Percentiles rank a stretch among this genome's conserved stretches.
These are phyloP conservation scores for Phytophthora gonapodyides DNA, from an alignment of 352 stramenopile genomes.

Conservation along the genomic window DNA sequence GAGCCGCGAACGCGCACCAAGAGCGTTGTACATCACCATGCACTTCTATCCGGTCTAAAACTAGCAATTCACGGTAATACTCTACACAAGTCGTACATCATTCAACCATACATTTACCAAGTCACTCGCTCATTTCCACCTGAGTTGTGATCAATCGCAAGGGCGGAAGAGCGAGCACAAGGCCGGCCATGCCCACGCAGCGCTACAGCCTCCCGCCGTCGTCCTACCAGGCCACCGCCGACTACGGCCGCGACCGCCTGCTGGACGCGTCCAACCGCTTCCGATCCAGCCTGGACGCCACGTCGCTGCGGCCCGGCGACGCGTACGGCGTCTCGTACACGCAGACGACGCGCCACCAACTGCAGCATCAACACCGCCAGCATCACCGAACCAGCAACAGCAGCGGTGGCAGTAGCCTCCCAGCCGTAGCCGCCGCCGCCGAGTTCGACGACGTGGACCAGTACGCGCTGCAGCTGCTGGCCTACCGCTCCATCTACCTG, in stretches of 20 bases:
- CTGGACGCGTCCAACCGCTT: constrained; percentile 29
- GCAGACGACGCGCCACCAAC: constrained; percentile 26
- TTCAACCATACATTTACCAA: constrained; percentile 1
- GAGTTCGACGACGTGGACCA: constrained; percentile 46
- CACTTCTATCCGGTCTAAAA: constrained; percentile 14
- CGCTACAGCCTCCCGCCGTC: constrained; percentile 29
- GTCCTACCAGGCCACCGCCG: constrained; percentile 24
- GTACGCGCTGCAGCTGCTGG: constrained; percentile 66
- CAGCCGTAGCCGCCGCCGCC: constrained; percentile 17
- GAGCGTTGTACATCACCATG: constrained; percentile 6
- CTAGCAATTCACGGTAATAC: constrained; percentile 17
- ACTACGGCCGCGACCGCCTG: constrained; percentile 23
- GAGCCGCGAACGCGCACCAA: background rate
- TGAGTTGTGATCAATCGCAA: constrained; percentile 23
- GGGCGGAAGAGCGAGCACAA: background rate
- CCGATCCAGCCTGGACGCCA: constrained; percentile 14
- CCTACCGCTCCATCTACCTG: constrained; percentile 71
- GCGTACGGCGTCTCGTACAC: constrained; percentile 27
- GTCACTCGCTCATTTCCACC: background rate
- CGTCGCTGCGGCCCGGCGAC: constrained; percentile 16
- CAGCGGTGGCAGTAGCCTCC: constrained; percentile 30
- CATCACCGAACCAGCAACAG: constrained; percentile 35
- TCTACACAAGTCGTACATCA: constrained; percentile 20
- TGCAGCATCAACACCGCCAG: constrained; percentile 36
- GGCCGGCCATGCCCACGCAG: constrained; percentile 17